A percentile compares a stretch with the other conserved stretches of the same genome.
Evolutionary conservation across 805 yeast species (phyloP).

Genomic region (Phaffomyces opuntiae): DNA sequence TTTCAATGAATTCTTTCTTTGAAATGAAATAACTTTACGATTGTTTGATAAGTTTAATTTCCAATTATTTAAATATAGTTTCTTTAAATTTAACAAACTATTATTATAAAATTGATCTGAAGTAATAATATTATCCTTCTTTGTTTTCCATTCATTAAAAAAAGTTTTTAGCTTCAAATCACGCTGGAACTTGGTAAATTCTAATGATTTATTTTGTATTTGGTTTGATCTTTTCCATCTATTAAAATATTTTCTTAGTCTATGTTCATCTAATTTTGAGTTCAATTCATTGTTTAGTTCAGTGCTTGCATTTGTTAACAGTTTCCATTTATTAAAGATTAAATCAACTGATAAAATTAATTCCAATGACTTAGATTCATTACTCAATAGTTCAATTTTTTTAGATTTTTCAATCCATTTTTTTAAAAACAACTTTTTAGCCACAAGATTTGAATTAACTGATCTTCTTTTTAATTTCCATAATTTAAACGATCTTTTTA

Average conservation of each 20-base stretch:
- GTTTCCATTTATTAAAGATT: slow-evolving; percentile 21
- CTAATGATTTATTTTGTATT: slow-evolving; percentile 7
- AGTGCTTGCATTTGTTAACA: neutral
- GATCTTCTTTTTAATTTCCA: neutral
- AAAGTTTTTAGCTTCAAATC: slow-evolving; percentile 9
- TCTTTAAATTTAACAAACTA: neutral
- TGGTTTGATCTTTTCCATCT: slow-evolving; percentile 8
- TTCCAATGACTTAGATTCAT: slow-evolving; percentile 14
- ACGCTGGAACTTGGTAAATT: slow-evolving; percentile 3
- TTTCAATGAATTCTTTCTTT: neutral
- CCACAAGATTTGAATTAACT: neutral
- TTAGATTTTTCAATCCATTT: slow-evolving; percentile 10
- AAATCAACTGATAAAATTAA: slow-evolving; percentile 19
- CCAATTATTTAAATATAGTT: slow-evolving; percentile 9
- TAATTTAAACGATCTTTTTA: neutral
- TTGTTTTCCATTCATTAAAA: slow-evolving; percentile 12
- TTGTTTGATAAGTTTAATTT: neutral
- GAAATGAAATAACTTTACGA: neutral
- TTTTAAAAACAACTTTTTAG: neutral
- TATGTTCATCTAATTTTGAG: neutral
- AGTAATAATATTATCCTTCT: neutral
- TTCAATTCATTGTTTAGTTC: neutral
- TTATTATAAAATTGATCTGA: neutral
- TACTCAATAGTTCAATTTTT: neutral
- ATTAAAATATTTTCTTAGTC: neutral